These are phyloP conservation scores for Diaporthe humulicola DNA, from an alignment of 2,329 filamentous ascomycete genomes.

Conservation along the genomic window DNA sequence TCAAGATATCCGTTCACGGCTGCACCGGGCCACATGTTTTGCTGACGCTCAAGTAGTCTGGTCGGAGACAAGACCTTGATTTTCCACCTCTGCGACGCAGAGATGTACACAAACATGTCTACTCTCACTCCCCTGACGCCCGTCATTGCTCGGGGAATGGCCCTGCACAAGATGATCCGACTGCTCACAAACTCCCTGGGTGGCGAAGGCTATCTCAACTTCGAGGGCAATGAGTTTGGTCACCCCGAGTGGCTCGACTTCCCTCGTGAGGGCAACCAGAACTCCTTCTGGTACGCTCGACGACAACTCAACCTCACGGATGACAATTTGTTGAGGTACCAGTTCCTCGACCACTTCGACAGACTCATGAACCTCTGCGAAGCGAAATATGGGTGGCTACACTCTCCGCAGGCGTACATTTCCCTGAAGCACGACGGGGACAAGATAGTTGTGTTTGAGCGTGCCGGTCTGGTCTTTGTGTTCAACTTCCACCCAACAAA, in stretches of 20 bases:
- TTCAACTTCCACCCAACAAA: constrained; percentile 94
- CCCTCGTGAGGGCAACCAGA: constrained; percentile 90
- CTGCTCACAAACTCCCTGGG: constrained; percentile 91
- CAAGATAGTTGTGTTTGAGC: constrained; percentile 96
- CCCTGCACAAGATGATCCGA: constrained; percentile 97
- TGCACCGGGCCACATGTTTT: not conserved
- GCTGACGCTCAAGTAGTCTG: constrained; percentile 67
- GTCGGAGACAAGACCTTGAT: constrained; percentile 97
- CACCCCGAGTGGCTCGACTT: constrained; percentile 99
- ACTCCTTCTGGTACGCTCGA: constrained; percentile 94
- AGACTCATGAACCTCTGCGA: constrained; percentile 90
- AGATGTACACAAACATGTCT: constrained; percentile 99
- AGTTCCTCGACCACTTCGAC: constrained; percentile 95
- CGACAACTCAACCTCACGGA: constrained; percentile 94
- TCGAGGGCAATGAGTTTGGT: constrained; percentile 98
- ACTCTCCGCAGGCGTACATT: constrained; percentile 87
- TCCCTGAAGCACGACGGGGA: constrained; percentile 94
- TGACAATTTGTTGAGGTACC: constrained; percentile 87
- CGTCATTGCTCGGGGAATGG: constrained; percentile 89
- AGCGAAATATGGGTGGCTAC: constrained; percentile 91
- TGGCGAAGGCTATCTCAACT: constrained; percentile 97
- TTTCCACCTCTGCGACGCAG: constrained; percentile 97
- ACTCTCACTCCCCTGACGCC: constrained; percentile 84
- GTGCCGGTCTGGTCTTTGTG: constrained; percentile 89
- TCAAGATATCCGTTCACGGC: constrained; percentile 1